Conservation (phyloP, 164 flowering plant genomes). For the Macadamia integrifolia region DNA sequence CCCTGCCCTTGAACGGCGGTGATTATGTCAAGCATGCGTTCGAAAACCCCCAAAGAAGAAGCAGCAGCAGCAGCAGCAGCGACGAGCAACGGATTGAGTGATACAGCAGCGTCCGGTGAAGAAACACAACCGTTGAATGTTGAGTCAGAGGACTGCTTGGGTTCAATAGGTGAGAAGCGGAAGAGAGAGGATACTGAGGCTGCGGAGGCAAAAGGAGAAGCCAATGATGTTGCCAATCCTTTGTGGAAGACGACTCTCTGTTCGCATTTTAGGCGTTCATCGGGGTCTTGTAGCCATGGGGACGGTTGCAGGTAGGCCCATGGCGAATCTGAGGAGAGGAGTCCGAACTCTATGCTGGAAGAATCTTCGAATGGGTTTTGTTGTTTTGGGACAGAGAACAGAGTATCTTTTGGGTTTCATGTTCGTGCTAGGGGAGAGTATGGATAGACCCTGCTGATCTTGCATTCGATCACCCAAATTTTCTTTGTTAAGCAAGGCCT, state of each 20-base stretch:
- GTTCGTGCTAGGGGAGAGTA: constrained; percentile 31
- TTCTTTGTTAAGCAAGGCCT: constrained; percentile 33
- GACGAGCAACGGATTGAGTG: no score
- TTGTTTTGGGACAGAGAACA: constrained; percentile 40
- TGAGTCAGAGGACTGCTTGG: constrained; percentile 6
- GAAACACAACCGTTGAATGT: constrained; percentile 5
- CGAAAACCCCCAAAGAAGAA: neutral
- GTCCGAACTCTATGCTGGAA: constrained; percentile 42
- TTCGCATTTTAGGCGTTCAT: constrained; percentile 62
- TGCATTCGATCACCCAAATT: constrained; percentile 27
- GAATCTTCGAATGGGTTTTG: constrained; percentile 35
- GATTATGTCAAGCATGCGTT: constrained; percentile 2
- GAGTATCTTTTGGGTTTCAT: constrained; percentile 28
- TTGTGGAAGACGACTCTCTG: constrained; percentile 85
- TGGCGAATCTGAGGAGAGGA: constrained; percentile 46
- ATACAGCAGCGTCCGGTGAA: neutral
- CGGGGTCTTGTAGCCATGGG: constrained; percentile 69
- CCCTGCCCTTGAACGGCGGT: constrained; percentile 6
- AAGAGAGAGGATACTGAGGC: constrained; percentile 16
- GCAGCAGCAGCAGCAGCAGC: neutral
- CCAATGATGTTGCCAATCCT: constrained; percentile 29
- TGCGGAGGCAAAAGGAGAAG: constrained; percentile 16
- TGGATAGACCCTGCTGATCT: constrained; percentile 36
- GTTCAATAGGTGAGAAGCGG: constrained; percentile 10
- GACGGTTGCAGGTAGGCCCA: constrained; percentile 77